A percentile compares a stretch with the other conserved stretches of the same genome.
Conservation (phyloP, 495 filamentous ascomycete genomes). For the Penicillium simplicissimum region DNA sequence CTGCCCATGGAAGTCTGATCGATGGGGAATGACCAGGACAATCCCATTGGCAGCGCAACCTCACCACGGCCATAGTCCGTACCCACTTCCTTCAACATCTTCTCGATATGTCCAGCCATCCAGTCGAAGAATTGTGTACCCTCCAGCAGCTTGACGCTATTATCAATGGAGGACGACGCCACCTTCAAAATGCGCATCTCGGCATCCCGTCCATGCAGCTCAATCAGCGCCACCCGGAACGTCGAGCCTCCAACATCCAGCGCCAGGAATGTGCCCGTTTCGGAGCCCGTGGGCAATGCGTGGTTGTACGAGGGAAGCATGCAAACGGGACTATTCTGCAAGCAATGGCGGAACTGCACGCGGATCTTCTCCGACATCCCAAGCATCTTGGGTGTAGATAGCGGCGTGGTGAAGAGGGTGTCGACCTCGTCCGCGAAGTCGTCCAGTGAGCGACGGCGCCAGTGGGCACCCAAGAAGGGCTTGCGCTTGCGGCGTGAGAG, state of each 20-base stretch:
- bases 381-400: constrained; percentile 45
- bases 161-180: constrained; percentile 55
- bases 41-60: constrained; percentile 53
- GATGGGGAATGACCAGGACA: constrained; percentile 71
- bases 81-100: constrained; percentile 47
- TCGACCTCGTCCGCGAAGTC: constrained; percentile 53
- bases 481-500: constrained; percentile 38
- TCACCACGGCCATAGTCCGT: constrained; percentile 39
- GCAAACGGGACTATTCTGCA: constrained; percentile 55
- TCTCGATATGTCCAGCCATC: constrained; percentile 64
- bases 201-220: constrained; percentile 52
- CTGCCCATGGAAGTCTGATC: constrained; percentile 62
- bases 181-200: constrained; percentile 54
- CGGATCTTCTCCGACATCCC: constrained; percentile 60
- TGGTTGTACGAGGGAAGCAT: constrained; percentile 71
- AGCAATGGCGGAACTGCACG: constrained; percentile 55
- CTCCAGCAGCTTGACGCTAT: constrained; percentile 51
- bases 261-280: constrained; percentile 60
- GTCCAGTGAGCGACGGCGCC: constrained; percentile 50
- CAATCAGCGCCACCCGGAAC: constrained; percentile 62
- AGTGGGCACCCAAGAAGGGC: constrained; percentile 39
- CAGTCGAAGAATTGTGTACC: constrained; percentile 66
- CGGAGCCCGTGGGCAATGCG: constrained; percentile 59
- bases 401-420: constrained; percentile 46
- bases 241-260: constrained; percentile 70